Percentiles rank a stretch among this genome's conserved stretches.
Conservation (phyloP, 768 basidiomycete genomes). For the Agaricus subrufescens region DNA sequence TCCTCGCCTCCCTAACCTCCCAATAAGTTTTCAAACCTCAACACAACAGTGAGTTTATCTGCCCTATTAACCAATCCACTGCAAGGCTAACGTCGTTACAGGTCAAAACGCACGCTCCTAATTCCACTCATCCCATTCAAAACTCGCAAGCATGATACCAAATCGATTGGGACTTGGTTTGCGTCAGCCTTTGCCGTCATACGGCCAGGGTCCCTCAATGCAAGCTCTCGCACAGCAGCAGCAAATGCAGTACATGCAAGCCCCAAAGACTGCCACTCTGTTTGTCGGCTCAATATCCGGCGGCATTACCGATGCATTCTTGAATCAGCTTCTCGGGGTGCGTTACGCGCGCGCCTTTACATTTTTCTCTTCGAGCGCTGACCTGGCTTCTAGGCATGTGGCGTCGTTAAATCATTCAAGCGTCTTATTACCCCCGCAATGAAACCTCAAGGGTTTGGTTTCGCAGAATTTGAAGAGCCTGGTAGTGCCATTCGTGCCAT, state of each 20-base stretch:
- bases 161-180: conserved; percentile 86
- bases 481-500: conserved; percentile 79
- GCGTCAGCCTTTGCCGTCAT: conserved; percentile 83
- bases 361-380: not conserved
- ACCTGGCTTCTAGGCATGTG: conserved; percentile 69
- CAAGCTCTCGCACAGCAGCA: conserved; percentile 88
- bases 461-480: conserved; percentile 93
- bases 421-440: conserved; percentile 89
- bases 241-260: conserved; percentile 63
- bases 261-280: conserved; percentile 68
- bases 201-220: conserved; percentile 90
- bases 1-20: not conserved
- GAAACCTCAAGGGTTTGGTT: conserved; percentile 95
- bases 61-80: not conserved
- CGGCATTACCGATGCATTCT: conserved; percentile 79
- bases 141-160: conserved; percentile 48
- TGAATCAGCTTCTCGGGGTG: conserved; percentile 76
- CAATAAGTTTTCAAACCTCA: not conserved
- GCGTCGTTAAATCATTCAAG: conserved; percentile 85
- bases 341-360: conserved; percentile 21
- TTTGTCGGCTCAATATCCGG: conserved; percentile 97
- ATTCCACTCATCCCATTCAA: not conserved
- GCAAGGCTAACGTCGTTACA: not conserved
- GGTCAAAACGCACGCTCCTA: not conserved
- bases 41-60: not conserved